Evolutionary conservation across 2,329 filamentous ascomycete species (phyloP), one percentile per base, ranked within the genome.

Genomic region (Ramichloridium luteum): DNA sequence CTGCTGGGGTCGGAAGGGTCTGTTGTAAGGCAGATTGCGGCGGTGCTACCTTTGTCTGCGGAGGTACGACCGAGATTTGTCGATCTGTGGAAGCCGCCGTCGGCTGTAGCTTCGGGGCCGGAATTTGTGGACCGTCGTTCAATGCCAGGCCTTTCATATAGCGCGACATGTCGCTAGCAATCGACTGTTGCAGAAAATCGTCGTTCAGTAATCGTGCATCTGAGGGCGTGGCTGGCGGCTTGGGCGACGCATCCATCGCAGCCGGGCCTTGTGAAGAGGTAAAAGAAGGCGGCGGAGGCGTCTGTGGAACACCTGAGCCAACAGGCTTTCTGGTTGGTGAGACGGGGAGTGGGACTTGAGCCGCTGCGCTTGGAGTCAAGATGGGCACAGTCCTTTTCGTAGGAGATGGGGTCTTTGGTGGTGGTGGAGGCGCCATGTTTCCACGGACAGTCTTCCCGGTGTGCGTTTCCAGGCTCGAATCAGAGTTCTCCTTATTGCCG

Each of bases 141-240:
- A 57, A 23, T 3, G 45, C 43, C 15, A 56, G 40, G 6, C 47
- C 48, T 35, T 55, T 55, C 49, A 55, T 53, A 32, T 55, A 55
- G 20, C 46, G 44, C 5, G 60, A 60, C 50, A 64, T 54, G 30
- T 58, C 57, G 14, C 54, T 57, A 32, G 60, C 60, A 27, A 66
- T 65, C 5, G 56, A 58, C 28, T 61, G 59, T 42, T 67, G 63
- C n/a, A 66, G 44, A 34, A 61, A 65, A 20, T 64, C 61, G 33
- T 66, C 61, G 31, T 57, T 57, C 15, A 55, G 38, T n/a, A 50
- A 30, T 15, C 48, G 43, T 16, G 51, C 48, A 9, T 46, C 46
- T 11, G 49, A 44, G 13, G 49, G 52, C 11, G 52, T 52, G 6
- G 46, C 49, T 14, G 52, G 46, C 17, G 51, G 46, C 32, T 41